Percentiles rank a stretch among this genome's conserved stretches.
Evolutionary conservation across 331 rosid genomes (phyloP).

Genomic region (Saraca asoca): DNA sequence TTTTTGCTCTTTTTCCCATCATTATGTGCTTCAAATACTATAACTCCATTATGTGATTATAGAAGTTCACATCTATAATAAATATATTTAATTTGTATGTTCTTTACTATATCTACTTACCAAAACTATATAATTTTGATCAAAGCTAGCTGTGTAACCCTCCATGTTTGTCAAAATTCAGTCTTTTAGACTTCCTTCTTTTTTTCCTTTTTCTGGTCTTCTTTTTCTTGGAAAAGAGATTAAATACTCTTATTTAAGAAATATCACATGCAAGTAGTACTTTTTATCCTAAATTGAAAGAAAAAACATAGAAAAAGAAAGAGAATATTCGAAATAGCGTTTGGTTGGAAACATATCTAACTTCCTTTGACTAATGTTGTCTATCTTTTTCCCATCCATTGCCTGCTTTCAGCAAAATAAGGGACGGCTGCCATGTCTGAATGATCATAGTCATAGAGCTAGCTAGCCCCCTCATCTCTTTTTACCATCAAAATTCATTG

Average conservation of each 20-base stretch:
- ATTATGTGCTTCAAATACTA: constrained; percentile 23
- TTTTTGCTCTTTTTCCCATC: constrained; percentile 12
- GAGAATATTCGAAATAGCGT: constrained; percentile 31
- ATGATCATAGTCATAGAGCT: constrained; percentile 25
- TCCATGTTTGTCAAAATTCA: not conserved
- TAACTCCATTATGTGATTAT: constrained; percentile 28
- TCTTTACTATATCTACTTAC: not conserved
- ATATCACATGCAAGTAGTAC: constrained; percentile 22
- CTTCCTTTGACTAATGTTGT: constrained; percentile 43
- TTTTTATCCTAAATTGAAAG: constrained; percentile 20
- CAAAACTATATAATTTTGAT: not conserved
- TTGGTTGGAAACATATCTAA: constrained; percentile 48
- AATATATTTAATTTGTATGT: constrained; percentile 9
- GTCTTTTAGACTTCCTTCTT: too few relatives aligned
- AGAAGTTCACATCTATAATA: constrained; percentile 24
- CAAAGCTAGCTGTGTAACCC: constrained; percentile 24
- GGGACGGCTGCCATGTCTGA: constrained; percentile 40
- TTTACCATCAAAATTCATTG: constrained; percentile 28
- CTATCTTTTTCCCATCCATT: constrained; percentile 39
- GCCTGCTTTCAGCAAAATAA: constrained; percentile 34
- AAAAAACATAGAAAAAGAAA: constrained; percentile 36
- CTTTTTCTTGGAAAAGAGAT: too few relatives aligned
- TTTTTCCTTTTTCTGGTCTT: too few relatives aligned
- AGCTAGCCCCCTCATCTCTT: constrained; percentile 30
- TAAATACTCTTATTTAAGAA: not conserved